Conservation (phyloP, 139 green algal species). For the Trebouxia sp. region DNA sequence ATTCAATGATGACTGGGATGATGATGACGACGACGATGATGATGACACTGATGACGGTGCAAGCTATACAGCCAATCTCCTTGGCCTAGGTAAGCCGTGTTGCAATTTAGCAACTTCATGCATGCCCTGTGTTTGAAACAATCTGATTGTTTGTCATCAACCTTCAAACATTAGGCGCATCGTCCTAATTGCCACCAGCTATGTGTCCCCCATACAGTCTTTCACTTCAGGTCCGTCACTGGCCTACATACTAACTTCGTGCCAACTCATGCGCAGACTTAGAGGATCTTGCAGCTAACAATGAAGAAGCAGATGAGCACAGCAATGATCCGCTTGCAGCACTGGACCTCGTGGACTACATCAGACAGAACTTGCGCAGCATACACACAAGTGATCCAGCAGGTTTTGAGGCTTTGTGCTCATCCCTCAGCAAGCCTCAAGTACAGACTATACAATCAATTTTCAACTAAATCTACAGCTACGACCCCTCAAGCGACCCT, state of each 20-base stretch:
- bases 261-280: background rate
- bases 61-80: background rate
- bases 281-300: background rate
- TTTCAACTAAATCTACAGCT: background rate
- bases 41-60: background rate
- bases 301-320: background rate
- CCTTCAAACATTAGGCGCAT: too few species aligned
- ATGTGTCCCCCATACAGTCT: too few species aligned
- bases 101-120: background rate
- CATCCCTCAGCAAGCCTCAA: background rate
- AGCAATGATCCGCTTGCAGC: conserved; percentile 23
- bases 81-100: background rate
- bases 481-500: too few species aligned
- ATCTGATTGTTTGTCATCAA: too few species aligned
- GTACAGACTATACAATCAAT: conserved; percentile 1
- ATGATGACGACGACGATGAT: background rate
- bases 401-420: conserved; percentile 1
- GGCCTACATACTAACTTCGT: too few species aligned
- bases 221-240: too few species aligned
- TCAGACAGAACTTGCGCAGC: conserved; percentile 14
- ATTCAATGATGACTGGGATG: background rate
- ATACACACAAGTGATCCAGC: background rate
- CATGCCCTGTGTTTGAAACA: too few species aligned
- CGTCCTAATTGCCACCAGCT: too few species aligned
- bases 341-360: conserved; percentile 21